Conservation (phyloP, 768 basidiomycete genomes). For the Glaciozyma martinii region DNA sequence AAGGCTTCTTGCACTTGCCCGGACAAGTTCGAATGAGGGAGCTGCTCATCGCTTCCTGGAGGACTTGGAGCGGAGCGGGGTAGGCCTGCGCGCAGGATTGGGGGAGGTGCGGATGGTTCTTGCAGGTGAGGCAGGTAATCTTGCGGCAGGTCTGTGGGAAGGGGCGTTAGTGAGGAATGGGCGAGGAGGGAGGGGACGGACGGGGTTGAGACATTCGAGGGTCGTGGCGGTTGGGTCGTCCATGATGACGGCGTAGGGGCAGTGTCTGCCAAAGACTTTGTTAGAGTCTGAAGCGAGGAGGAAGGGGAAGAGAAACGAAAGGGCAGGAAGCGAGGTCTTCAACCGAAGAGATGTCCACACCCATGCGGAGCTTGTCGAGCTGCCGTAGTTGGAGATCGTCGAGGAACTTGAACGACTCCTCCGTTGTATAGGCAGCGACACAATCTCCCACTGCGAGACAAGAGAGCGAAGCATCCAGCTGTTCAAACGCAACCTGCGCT, state of each 20-base stretch:
- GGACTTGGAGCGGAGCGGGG: not conserved
- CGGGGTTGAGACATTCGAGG: conserved; percentile 10
- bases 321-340: conserved; percentile 7
- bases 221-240: not conserved
- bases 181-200: not conserved
- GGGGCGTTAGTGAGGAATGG: not conserved
- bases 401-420: not conserved
- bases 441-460: not conserved
- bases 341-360: not conserved
- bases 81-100: conserved; percentile 4
- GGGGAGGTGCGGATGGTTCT: not conserved
- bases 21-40: not conserved
- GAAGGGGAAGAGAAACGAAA: not conserved
- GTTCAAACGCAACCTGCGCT: not conserved
- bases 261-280: not conserved
- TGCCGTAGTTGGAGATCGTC: not conserved
- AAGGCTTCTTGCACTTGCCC: conserved; percentile 2
- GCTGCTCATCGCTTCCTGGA: conserved; percentile 6
- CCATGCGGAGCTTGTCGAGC: conserved; percentile 3
- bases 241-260: conserved; percentile 4
- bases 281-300: not conserved
- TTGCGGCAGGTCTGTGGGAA: conserved; percentile 1
- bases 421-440: not conserved
- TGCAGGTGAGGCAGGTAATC: conserved; percentile 6
- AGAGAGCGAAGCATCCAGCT: not conserved